Evolutionary conservation across 176 grass and related monocot species (phyloP).

Genomic region (Oryza glaberrima): DNA sequence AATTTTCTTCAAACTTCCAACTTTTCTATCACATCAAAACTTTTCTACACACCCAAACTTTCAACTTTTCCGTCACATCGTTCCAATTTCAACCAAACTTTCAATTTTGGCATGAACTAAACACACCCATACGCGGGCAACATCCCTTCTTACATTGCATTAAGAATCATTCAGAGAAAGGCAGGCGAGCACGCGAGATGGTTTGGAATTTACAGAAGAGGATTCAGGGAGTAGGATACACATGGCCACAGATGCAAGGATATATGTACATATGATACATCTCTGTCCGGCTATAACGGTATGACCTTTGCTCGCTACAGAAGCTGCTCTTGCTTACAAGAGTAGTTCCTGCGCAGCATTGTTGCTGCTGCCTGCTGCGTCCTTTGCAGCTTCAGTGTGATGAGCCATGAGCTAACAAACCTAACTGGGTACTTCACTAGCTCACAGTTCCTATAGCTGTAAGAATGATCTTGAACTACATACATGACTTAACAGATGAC

Average conservation of each 20-base stretch:
- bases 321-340: not conserved
- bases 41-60: too few species aligned
- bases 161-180: not conserved
- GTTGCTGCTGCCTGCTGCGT: too few species aligned
- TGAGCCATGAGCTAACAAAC: not conserved
- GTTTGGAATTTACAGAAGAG: not conserved
- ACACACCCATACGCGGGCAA: too few species aligned
- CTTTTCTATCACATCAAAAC: too few species aligned
- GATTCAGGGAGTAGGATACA: not conserved
- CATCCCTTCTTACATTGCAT: not conserved
- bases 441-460: constrained; percentile 36
- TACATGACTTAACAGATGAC: constrained; percentile 31
- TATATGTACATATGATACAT: constrained; percentile 26
- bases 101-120: too few species aligned
- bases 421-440: not conserved
- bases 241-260: not conserved
- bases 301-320: not conserved
- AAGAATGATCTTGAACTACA: constrained; percentile 15
- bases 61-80: too few species aligned
- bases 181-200: not conserved
- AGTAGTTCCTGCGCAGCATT: not conserved
- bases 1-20: too few species aligned
- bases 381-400: not conserved
- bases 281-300: constrained; percentile 7
- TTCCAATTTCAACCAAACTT: too few species aligned